A percentile compares a stretch with the other conserved stretches of the same genome.
Conservation (phyloP, 2,329 filamentous ascomycete genomes). For the Clarireedia homoeocarpa region DNA sequence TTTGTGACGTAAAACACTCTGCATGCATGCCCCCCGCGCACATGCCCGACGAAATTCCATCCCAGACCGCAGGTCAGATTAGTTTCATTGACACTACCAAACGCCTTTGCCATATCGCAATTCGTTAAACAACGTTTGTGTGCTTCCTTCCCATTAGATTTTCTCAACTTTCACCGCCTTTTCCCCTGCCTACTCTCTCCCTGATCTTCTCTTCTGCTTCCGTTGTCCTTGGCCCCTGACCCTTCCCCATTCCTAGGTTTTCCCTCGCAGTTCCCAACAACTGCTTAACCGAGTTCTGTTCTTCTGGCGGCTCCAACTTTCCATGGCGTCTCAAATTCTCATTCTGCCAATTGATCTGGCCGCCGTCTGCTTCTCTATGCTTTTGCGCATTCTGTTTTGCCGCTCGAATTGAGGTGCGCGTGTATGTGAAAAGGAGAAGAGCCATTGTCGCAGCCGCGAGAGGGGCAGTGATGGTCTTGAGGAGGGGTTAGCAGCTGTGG, state of each 20-base stretch:
- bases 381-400: conserved; percentile 58
- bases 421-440: conserved; percentile 47
- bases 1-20: background rate
- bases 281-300: conserved; percentile 28
- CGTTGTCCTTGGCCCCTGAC: conserved; percentile 1
- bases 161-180: background rate
- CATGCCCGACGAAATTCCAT: background rate
- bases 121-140: no score
- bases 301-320: conserved; percentile 33
- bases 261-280: conserved; percentile 19
- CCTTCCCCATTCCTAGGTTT: conserved; percentile 13
- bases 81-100: background rate
- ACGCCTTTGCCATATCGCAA: background rate
- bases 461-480: conserved; percentile 37
- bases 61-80: background rate
- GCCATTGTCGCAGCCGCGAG: conserved; percentile 48
- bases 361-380: conserved; percentile 49
- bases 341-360: conserved; percentile 45
- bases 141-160: background rate
- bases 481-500: background rate
- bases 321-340: conserved; percentile 47
- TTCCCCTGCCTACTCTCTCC: conserved; percentile 18
- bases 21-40: background rate
- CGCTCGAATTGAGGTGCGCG: conserved; percentile 55
- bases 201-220: conserved; percentile 22